phyloP scores from a whole-genome alignment of 169 alveolate genomes.

The Eimeria necatrix region DNA sequence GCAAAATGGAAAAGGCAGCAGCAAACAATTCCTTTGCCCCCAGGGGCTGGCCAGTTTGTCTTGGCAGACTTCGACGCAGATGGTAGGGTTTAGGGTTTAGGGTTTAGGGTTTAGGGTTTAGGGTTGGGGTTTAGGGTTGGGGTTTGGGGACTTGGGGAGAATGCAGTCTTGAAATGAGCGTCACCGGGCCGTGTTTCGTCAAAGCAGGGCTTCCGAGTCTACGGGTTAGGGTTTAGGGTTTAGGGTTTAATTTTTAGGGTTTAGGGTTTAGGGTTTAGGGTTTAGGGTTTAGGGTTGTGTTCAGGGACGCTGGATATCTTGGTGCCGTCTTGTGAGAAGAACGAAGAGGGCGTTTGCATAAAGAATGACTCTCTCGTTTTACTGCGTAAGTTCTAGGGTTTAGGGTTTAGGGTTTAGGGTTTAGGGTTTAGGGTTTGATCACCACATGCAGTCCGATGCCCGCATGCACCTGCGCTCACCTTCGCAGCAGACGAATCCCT shows the following conservation, averaged over 20 bases:
- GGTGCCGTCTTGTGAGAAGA: slow-evolving; percentile 19
- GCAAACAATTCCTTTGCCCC: slow-evolving; percentile 18
- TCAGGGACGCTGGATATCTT: slow-evolving; percentile 6
- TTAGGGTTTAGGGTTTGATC: too few relatives aligned
- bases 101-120: slow-evolving; percentile 45
- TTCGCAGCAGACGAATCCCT: too few relatives aligned
- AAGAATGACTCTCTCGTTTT: slow-evolving; percentile 2
- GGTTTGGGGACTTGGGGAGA: background rate
- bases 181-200: too few relatives aligned
- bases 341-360: slow-evolving; percentile 19
- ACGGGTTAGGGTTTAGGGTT: background rate
- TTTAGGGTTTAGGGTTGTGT: slow-evolving; percentile 43
- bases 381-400: background rate
- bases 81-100: slow-evolving; percentile 59
- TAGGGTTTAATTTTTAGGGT: too few relatives aligned
- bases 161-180: too few relatives aligned
- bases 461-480: slow-evolving; percentile 14
- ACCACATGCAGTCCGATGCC: too few relatives aligned
- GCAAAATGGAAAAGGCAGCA: slow-evolving; percentile 14
- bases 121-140: background rate
- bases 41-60: slow-evolving; percentile 36
- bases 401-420: background rate
- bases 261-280: slow-evolving; percentile 21
- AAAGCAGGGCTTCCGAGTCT: background rate
- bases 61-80: slow-evolving; percentile 77